Base-by-base conservation (phyloP, 225 moss, liverwort and hornwort species). In the Ulota crispa region DNA sequence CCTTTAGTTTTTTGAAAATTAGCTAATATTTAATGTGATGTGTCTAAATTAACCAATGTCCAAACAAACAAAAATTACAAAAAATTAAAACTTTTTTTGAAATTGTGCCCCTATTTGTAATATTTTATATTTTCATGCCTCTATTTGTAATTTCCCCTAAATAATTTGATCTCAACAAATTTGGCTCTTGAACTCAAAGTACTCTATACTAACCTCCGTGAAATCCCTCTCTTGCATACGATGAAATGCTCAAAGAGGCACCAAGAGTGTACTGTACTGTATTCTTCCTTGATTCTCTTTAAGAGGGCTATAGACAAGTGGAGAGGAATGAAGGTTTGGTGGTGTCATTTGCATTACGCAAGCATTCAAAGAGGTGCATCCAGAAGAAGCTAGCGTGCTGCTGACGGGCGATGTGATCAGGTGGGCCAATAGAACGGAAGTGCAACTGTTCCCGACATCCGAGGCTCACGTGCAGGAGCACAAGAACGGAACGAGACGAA, bases 391-490 rank as follows among this genome's bases (percentile, higher is more conserved):
- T 18, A 55, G 75, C 66, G 30, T 61, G 69, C 78, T 71, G 12
- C 39, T 86, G 54, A 62, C 42, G 45, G 79, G 78, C 24, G 76
- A 82, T 45, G 18, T 79, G 57, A 71, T 89, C 6, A 84, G 42
- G 71, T 82, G 84, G 36, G 61, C 81, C 30, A 84, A 89, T 37
- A 86, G 89, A 59, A 86, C 86, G 4, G 79, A 89, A 43, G 11
- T 89, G 66, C 89, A 79, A 31, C 63, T 89, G 10, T 84, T 81
- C 26, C 89, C 88, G 8, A 30, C 80, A 27, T 68, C 84, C 11
- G 71, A 86, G 71, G 75, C 63, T 61, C 75, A 39, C 39, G 68
- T 78, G 8, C 62, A 81, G 26, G 70, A 78, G 56, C 81, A 86
- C 50, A 15, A 62, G 18, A 84, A 82, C 56, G 80, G 77, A 59